Percentiles rank a stretch among this genome's conserved stretches.
These are phyloP conservation scores for Eucalyptus fibrosa DNA, from an alignment of 345 rosid genomes.

Conservation along the genomic window DNA sequence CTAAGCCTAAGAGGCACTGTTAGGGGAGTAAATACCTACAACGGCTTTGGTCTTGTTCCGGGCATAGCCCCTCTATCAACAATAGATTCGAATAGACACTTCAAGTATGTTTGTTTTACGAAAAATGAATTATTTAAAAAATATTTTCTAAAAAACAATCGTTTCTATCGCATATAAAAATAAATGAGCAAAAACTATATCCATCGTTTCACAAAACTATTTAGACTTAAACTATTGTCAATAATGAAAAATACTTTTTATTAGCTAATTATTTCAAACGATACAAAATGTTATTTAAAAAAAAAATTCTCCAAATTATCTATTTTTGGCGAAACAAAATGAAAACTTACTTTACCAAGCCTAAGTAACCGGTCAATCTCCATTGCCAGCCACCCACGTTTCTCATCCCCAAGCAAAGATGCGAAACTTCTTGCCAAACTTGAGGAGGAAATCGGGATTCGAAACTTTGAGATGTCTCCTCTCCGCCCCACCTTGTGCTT, in stretches of 20 bases:
- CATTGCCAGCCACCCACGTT: neutral
- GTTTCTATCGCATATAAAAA: accelerated
- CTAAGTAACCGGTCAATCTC: neutral
- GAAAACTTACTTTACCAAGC: neutral
- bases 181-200: neutral
- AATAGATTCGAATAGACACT: neutral
- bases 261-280: neutral
- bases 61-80: too few species aligned
- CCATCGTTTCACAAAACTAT: neutral
- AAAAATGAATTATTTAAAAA: too few species aligned
- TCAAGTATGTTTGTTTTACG: accelerated
- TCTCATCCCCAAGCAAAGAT: neutral
- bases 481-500: neutral
- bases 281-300: accelerated
- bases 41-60: accelerated
- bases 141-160: too few species aligned
- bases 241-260: neutral
- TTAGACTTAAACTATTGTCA: accelerated
- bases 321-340: accelerated
- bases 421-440: neutral
- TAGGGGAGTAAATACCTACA: too few species aligned
- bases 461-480: neutral
- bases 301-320: too few species aligned
- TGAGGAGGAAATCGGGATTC: neutral
- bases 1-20: too few species aligned